These are phyloP conservation scores for Hymenoscyphus linearis DNA, from an alignment of 2,329 filamentous ascomycete genomes.

Conservation along the genomic window DNA sequence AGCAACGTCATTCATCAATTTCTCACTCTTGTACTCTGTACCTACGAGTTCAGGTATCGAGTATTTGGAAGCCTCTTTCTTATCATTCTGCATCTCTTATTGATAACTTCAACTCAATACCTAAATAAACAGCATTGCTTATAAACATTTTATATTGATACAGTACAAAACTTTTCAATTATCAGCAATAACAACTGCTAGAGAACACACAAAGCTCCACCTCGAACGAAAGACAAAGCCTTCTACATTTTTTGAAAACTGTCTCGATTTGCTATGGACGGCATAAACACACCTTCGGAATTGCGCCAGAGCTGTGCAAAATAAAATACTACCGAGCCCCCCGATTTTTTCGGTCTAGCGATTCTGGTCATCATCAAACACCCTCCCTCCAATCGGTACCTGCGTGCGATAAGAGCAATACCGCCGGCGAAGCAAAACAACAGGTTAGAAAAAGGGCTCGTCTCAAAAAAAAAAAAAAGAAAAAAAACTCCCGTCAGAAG, in stretches of 20 bases:
- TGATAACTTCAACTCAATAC: too few species aligned
- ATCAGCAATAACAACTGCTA: neutral
- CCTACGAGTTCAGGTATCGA: too few species aligned
- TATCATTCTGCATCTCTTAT: neutral
- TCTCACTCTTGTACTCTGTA: too few species aligned
- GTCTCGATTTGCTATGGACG: conserved; percentile 1
- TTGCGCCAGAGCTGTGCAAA: conserved; percentile 6
- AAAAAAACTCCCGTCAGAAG: conserved; percentile 10
- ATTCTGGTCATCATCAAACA: conserved; percentile 18
- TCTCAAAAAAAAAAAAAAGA: neutral
- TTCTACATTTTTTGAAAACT: neutral
- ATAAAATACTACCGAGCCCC: conserved; percentile 1
- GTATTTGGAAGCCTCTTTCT: conserved; percentile 12
- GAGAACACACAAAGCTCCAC: neutral
- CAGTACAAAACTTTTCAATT: neutral
- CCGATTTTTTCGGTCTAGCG: conserved; percentile 12
- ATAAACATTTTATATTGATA: neutral
- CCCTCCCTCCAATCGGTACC: conserved; percentile 11
- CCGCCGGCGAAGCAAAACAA: neutral
- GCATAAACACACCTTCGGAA: conserved; percentile 3
- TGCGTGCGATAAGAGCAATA: conserved; percentile 1
- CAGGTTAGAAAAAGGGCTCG: neutral
- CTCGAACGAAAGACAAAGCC: neutral
- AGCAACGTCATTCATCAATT: conserved; percentile 8
- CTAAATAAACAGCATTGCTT: too few species aligned